Base-by-base conservation (phyloP, 495 filamentous ascomycete genomes). In the Talaromyces trachyspermus region DNA sequence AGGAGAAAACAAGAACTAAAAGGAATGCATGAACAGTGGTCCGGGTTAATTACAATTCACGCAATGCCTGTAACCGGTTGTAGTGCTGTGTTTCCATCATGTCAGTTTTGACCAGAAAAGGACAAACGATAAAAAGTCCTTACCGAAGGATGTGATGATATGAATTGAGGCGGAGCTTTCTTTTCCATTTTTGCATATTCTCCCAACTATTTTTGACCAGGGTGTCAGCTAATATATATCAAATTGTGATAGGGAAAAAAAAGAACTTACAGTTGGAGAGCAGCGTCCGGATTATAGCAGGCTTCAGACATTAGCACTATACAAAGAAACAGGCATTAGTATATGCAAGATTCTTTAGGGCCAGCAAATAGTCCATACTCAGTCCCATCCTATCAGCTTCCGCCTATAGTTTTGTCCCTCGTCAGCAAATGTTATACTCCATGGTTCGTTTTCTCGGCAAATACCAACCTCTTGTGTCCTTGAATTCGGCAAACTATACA, bases 341-440 rank as follows among this genome's bases (percentile, higher is more conserved):
- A 42, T 10, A 36, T 17, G 46, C 27, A 44, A 68, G 74, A 38
- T 65, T 68, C 62, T 71, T 62, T 12, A 69, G 66, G 71, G 81
- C 79, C 65, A 80, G 74, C 70, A 80, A 2, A 9, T 22, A 22
- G 5, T 3, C 32, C 66, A 52, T 68, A 76, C 72, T 84, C 48
- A 95, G 59, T 5, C 91, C 91, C 36, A 96, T 92, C 51, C 88
- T 84, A 64, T 97, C 91, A 0, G 91, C 91, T 57, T 80, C 75
- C n/a, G 71, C 64, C 68, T 76, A 11, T 6, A 23, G 30, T 27
- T 8, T 18, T 9, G 24, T 45, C 15, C n/a, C n/a, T n/a, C n/a
- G n/a, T n/a, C n/a, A n/a, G n/a, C 15, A n/a, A 30, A 30, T 29
- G 5, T 11, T 38, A 23, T 3, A 23, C 36, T 3, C 1, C 18